A percentile compares a stretch with the other conserved stretches of the same genome.
Conservation (phyloP, 164 flowering plant genomes). For the Sedum album region DNA sequence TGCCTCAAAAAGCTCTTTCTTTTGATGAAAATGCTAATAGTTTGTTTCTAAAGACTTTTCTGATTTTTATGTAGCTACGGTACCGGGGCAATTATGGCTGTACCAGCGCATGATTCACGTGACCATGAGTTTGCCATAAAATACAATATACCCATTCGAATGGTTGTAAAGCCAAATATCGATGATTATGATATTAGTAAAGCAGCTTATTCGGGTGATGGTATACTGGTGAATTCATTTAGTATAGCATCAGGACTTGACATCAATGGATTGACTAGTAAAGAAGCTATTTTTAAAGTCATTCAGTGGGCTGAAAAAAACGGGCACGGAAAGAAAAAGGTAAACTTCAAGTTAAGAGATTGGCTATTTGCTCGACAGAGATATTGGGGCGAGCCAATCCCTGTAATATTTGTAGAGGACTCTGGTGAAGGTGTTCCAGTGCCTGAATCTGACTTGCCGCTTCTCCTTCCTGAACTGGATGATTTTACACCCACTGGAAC, state of each 20-base stretch:
- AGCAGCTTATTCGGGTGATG: conserved; percentile 67
- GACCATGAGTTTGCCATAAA: conserved; percentile 85
- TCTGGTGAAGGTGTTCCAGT: conserved; percentile 52
- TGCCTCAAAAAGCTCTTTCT: neutral
- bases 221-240: conserved; percentile 65
- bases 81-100: conserved; percentile 99
- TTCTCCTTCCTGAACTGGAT: conserved; percentile 85
- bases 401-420: conserved; percentile 64
- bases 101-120: conserved; percentile 92
- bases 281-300: conserved; percentile 62
- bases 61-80: conserved; percentile 93
- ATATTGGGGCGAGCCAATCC: conserved; percentile 98
- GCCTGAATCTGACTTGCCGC: conserved; percentile 72
- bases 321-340: conserved; percentile 64
- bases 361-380: conserved; percentile 99
- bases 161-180: conserved; percentile 61
- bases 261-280: conserved; percentile 65
- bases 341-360: conserved; percentile 83
- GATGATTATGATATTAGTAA: conserved; percentile 24
- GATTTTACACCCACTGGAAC: conserved; percentile 96
- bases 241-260: conserved; percentile 44
- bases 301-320: conserved; percentile 77
- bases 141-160: conserved; percentile 53
- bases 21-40: neutral
- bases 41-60: neutral